Conservation (phyloP, 2,329 filamentous ascomycete species). For the Magnaporthiopsis incrustans region DNA sequence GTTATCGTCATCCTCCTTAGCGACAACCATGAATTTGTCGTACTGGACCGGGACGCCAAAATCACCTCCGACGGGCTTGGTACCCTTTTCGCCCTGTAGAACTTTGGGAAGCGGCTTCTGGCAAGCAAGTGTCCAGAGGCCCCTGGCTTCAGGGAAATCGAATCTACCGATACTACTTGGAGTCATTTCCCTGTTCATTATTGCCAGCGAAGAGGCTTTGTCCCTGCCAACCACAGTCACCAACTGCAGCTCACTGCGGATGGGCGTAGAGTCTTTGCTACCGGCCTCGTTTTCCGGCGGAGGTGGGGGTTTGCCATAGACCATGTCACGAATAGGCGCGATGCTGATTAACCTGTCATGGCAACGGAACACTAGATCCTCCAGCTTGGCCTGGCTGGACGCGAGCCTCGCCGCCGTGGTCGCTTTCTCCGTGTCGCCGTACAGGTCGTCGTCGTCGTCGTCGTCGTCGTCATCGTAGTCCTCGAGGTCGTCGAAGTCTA, state of each 20-base stretch:
- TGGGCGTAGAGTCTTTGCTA: slow-evolving; percentile 32
- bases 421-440: slow-evolving; percentile 46
- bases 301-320: slow-evolving; percentile 52
- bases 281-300: slow-evolving; percentile 34
- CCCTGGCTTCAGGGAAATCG: slow-evolving; percentile 63
- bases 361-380: slow-evolving; percentile 64
- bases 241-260: slow-evolving; percentile 49
- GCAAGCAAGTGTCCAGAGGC: slow-evolving; percentile 73
- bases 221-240: slow-evolving; percentile 56
- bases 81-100: slow-evolving; percentile 41
- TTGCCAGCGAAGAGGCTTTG: slow-evolving; percentile 60
- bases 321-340: slow-evolving; percentile 69
- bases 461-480: slow-evolving; percentile 48
- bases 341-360: slow-evolving; percentile 72
- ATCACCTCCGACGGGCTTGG: neutral
- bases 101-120: slow-evolving; percentile 59
- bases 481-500: slow-evolving; percentile 30
- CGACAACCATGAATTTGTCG: slow-evolving; percentile 76
- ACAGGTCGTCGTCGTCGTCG: slow-evolving; percentile 53
- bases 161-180: slow-evolving; percentile 63
- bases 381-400: slow-evolving; percentile 39
- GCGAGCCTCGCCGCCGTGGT: slow-evolving; percentile 25
- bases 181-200: slow-evolving; percentile 71
- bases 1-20: slow-evolving; percentile 59
- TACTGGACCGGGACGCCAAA: slow-evolving; percentile 48